Evolutionary conservation across 2,329 filamentous ascomycete species (phyloP).

Genomic region (Hypoxylon sp.): DNA sequence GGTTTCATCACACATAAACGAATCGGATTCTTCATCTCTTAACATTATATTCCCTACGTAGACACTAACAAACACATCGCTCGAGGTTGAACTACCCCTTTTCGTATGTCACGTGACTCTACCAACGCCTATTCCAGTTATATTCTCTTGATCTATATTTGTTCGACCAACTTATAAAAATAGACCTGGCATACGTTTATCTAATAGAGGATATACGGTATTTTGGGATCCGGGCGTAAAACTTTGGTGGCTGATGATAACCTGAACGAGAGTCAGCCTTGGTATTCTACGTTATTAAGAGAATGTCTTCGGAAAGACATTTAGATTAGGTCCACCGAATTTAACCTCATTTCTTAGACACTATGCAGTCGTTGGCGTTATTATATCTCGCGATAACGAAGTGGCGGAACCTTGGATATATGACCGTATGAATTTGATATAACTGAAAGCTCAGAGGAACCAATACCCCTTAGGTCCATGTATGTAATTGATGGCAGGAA

Average conservation of each 20-base stretch:
- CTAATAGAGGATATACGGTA: neutral
- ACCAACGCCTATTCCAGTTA: neutral
- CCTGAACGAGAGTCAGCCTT: neutral
- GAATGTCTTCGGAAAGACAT: too few relatives aligned
- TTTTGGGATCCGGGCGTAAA: neutral
- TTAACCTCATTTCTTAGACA: too few relatives aligned
- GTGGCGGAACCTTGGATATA: too few relatives aligned
- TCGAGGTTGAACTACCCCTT: neutral
- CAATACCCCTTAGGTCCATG: neutral
- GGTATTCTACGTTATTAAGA: neutral
- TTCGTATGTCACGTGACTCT: neutral
- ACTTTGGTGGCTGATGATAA: neutral
- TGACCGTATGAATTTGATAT: neutral
- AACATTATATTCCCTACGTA: neutral
- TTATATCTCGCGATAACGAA: neutral
- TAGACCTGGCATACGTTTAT: neutral
- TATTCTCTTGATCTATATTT: neutral
- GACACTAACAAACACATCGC: neutral
- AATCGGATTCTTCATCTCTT: neutral
- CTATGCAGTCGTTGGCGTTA: neutral
- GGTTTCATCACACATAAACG: neutral
- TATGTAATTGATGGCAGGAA: neutral
- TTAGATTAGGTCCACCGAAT: too few relatives aligned
- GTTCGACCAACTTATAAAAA: neutral
- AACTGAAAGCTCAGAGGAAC: neutral